Conservation (phyloP, 768 basidiomycete genomes). For the Lactarius hatsudake region DNA sequence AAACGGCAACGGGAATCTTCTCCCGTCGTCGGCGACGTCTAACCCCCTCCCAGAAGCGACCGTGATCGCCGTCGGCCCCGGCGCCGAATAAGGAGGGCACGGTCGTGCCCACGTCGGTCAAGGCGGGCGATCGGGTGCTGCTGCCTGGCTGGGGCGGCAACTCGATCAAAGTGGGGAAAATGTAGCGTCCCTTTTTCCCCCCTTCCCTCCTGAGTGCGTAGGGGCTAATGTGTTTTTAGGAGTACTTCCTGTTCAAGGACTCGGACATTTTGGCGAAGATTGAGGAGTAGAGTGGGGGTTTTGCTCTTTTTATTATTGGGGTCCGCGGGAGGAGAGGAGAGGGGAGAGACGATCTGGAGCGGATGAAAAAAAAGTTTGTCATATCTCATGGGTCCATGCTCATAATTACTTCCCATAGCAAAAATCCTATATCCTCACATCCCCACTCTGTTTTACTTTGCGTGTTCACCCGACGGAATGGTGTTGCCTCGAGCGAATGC, state of each 20-base stretch:
- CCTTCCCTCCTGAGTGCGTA: background rate
- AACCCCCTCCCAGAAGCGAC: slow-evolving; percentile 94
- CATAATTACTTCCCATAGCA: background rate
- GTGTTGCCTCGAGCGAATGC: too few relatives aligned
- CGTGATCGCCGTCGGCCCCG: slow-evolving; percentile 93
- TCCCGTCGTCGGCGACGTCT: slow-evolving; percentile 85
- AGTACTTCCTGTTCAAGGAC: slow-evolving; percentile 94
- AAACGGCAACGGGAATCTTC: slow-evolving; percentile 97
- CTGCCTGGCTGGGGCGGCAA: slow-evolving; percentile 97
- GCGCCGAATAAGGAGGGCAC: slow-evolving; percentile 83
- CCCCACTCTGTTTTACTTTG: background rate
- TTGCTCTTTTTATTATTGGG: background rate
- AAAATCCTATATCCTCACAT: background rate
- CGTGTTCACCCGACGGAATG: too few relatives aligned
- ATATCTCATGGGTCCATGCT: background rate
- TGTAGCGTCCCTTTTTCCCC: slow-evolving; percentile 53
- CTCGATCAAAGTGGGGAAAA: slow-evolving; percentile 97
- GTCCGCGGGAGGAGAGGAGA: background rate
- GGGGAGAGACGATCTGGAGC: too few relatives aligned
- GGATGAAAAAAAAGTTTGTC: too few relatives aligned
- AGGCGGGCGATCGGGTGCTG: slow-evolving; percentile 88
- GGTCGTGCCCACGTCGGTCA: slow-evolving; percentile 70
- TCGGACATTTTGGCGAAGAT: slow-evolving; percentile 95
- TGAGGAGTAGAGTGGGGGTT: slow-evolving; percentile 57
- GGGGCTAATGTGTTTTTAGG: slow-evolving; percentile 49